A percentile compares a stretch with the other conserved stretches of the same genome.
Conservation (phyloP, 352 stramenopile species). For the Phytophthora megakarya region DNA sequence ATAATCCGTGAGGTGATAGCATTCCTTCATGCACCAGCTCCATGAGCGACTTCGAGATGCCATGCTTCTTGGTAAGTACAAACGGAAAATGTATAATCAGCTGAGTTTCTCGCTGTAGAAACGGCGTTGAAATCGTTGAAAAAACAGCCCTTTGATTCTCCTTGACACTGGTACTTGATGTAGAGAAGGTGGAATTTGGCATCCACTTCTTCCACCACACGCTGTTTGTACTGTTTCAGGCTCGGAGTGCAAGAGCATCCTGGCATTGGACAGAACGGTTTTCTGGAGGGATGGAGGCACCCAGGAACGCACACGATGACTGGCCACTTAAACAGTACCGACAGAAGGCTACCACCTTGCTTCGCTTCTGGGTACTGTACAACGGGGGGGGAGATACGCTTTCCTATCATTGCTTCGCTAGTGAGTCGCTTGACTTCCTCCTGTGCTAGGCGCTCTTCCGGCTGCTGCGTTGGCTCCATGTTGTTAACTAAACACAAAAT, state of each 20-base stretch:
- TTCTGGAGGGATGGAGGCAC: background rate
- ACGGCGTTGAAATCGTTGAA: background rate
- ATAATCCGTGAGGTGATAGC: background rate
- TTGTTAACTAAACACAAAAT: background rate
- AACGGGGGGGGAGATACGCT: too few relatives aligned
- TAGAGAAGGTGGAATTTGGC: constrained; percentile 13
- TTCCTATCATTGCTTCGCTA: background rate
- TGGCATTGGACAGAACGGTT: background rate
- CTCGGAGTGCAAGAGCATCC: background rate
- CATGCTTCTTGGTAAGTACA: background rate
- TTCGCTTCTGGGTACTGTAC: background rate
- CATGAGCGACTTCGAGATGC: background rate
- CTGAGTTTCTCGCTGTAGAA: background rate
- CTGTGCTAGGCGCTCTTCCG: background rate
- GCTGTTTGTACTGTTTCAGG: constrained; percentile 14
- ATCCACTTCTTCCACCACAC: background rate
- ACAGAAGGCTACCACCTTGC: background rate
- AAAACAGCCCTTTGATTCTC: background rate
- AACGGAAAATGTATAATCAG: background rate
- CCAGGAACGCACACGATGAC: background rate
- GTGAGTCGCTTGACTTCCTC: background rate
- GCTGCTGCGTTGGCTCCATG: background rate
- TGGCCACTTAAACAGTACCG: background rate
- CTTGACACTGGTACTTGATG: constrained; percentile 13
- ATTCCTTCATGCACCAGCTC: constrained; percentile 8